Evolutionary conservation across 2,329 filamentous ascomycete genomes (phyloP).

Genomic region (Mariannaea elegans): DNA sequence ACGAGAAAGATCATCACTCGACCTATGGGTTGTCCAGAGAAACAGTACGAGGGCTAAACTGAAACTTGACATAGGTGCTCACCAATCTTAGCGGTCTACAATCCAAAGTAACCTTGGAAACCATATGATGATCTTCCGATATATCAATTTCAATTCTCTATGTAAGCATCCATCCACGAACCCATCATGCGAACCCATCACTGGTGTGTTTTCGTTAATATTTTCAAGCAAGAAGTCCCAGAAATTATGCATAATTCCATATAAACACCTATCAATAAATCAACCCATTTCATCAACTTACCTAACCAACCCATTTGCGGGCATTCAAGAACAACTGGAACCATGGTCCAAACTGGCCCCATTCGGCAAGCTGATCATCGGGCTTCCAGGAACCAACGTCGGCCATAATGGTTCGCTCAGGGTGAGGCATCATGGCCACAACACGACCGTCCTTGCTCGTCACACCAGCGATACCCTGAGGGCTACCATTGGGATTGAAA

Average conservation of each 20-base stretch:
- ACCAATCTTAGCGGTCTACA: too few relatives aligned
- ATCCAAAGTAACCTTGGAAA: not conserved
- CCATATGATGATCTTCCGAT: not conserved
- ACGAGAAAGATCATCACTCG: too few relatives aligned
- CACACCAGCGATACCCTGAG: constrained; percentile 82
- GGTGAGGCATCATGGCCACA: constrained; percentile 92
- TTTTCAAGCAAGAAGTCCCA: constrained; percentile 11
- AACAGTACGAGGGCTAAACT: too few relatives aligned
- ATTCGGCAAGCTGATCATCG: constrained; percentile 63
- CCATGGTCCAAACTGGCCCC: constrained; percentile 89
- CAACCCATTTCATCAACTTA: constrained; percentile 6
- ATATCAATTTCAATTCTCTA: constrained; percentile 11
- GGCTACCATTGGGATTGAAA: constrained; percentile 86
- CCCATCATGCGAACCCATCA: constrained; percentile 8
- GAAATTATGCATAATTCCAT: constrained; percentile 11
- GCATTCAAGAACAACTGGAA: constrained; percentile 86
- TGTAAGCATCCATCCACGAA: constrained; percentile 13
- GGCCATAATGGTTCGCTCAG: constrained; percentile 85
- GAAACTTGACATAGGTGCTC: too few relatives aligned
- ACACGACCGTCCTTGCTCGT: constrained; percentile 81
- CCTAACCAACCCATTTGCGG: constrained; percentile 81
- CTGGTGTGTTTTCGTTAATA: constrained; percentile 10
- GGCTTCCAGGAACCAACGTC: constrained; percentile 82
- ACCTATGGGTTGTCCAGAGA: too few relatives aligned
- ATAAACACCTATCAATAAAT: constrained; percentile 22